Conservation (phyloP, 2,329 filamentous ascomycete species). For the Botrytis fabae region DNA sequence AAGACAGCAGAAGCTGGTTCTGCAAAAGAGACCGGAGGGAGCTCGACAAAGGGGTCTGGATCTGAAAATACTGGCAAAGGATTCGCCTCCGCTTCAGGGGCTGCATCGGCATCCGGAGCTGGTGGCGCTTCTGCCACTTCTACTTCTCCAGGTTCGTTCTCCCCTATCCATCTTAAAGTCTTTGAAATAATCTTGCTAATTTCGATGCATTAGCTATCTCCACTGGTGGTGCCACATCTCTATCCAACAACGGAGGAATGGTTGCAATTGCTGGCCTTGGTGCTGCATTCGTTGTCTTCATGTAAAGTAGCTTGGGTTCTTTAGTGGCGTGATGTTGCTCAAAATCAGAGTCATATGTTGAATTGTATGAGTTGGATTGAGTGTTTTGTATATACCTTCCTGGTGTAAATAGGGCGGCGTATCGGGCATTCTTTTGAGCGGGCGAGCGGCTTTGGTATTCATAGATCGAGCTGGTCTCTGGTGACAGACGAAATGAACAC, state of each 20-base stretch:
- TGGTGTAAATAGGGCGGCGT: neutral
- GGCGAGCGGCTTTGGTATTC: neutral
- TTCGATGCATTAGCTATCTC: slow-evolving; percentile 17
- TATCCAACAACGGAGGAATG: slow-evolving; percentile 36
- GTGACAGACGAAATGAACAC: neutral
- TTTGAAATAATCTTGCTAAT: neutral
- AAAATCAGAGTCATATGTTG: neutral
- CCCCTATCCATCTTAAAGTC: neutral
- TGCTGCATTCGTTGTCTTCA: slow-evolving; percentile 39
- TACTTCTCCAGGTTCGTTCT: slow-evolving; percentile 14
- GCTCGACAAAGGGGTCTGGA: neutral
- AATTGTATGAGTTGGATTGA: neutral
- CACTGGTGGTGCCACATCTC: slow-evolving; percentile 28
- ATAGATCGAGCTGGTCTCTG: slow-evolving; percentile 11
- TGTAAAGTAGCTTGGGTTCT: slow-evolving; percentile 30
- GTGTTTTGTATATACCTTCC: neutral
- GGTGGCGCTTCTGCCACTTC: slow-evolving; percentile 20
- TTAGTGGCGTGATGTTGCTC: neutral
- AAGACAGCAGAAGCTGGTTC: slow-evolving; percentile 5
- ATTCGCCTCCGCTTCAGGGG: slow-evolving; percentile 8
- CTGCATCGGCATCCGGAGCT: slow-evolving; percentile 6
- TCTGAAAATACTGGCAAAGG: neutral
- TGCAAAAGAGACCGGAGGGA: neutral
- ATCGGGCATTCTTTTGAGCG: neutral
- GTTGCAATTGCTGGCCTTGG: slow-evolving; percentile 38